A percentile compares a stretch with the other conserved stretches of the same genome.
Conservation (phyloP, 805 yeast genomes). For the Zygotorulaspora sp. region DNA sequence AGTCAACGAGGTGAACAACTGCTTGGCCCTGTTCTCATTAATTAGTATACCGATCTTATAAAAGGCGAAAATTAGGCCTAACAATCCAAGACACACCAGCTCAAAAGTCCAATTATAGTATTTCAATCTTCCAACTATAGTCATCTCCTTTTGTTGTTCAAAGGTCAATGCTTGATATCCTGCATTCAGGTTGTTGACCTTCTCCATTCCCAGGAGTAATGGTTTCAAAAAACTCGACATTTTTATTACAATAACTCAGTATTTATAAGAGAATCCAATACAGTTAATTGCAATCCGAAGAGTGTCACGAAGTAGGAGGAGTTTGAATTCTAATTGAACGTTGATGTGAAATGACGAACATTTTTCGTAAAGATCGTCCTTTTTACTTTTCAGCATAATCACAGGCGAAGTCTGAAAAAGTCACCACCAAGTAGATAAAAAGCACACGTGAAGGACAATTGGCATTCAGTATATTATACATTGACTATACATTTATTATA, state of each 20-base stretch:
- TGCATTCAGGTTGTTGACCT: conserved; percentile 26
- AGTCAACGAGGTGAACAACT: conserved; percentile 47
- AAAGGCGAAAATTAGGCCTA: conserved; percentile 45
- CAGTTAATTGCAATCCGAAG: too few relatives aligned
- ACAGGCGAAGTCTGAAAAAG: background rate
- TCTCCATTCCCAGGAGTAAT: conserved; percentile 12
- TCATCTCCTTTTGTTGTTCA: conserved; percentile 56
- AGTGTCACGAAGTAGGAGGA: too few relatives aligned
- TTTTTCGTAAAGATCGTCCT: too few relatives aligned
- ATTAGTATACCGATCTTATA: conserved; percentile 55
- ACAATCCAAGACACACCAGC: conserved; percentile 47
- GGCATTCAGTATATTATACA: background rate
- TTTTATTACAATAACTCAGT: too few relatives aligned
- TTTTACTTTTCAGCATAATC: background rate
- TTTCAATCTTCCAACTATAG: conserved; percentile 53
- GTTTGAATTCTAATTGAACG: too few relatives aligned
- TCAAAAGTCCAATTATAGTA: conserved; percentile 78
- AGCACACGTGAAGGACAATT: background rate
- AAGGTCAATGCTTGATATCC: conserved; percentile 32
- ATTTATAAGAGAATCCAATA: too few relatives aligned
- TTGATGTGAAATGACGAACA: background rate
- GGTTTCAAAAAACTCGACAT: conserved; percentile 19
- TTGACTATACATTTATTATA: background rate
- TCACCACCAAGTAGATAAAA: background rate
- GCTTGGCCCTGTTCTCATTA: conserved; percentile 54